These are phyloP conservation scores for Quambalaria eucalypti DNA, from an alignment of 1,284 basidiomycete genomes.

Conservation along the genomic window DNA sequence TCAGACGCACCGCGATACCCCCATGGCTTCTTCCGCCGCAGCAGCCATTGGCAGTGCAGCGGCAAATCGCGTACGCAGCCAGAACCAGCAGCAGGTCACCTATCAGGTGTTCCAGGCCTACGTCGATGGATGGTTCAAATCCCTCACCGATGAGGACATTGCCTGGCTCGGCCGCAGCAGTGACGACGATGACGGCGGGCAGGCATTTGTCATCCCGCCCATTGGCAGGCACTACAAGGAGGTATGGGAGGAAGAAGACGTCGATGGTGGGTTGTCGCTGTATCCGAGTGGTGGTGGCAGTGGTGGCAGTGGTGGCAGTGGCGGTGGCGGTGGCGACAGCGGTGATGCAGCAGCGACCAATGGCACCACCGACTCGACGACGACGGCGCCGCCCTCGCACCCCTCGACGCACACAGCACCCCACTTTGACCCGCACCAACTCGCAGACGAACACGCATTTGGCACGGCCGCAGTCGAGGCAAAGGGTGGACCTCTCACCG, in stretches of 20 bases:
- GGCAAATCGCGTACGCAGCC: background rate
- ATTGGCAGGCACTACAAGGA: constrained; percentile 80
- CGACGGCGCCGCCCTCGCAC: background rate
- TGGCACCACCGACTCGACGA: background rate
- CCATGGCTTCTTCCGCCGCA: background rate
- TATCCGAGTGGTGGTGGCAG: background rate
- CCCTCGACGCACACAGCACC: constrained; percentile 6
- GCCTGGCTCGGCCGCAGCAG: constrained; percentile 48
- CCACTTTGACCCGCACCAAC: constrained; percentile 20
- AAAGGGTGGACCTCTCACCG: constrained; percentile 32
- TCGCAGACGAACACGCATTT: constrained; percentile 28
- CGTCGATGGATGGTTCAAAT: constrained; percentile 43
- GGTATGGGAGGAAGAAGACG: constrained; percentile 84
- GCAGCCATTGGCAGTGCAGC: background rate
- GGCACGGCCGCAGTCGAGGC: constrained; percentile 25
- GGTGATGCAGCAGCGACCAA: background rate
- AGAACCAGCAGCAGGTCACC: constrained; percentile 38
- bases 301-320: too few relatives aligned
- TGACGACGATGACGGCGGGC: constrained; percentile 76
- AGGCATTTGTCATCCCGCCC: constrained; percentile 74
- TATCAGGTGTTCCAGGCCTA: constrained; percentile 40
- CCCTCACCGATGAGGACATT: constrained; percentile 44
- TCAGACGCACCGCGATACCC: constrained; percentile 15
- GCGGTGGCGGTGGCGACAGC: too few relatives aligned
- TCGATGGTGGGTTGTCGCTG: constrained; percentile 14